Evolutionary conservation across 176 grass and related monocot species (phyloP).

Genomic region (Musa itinerans): DNA sequence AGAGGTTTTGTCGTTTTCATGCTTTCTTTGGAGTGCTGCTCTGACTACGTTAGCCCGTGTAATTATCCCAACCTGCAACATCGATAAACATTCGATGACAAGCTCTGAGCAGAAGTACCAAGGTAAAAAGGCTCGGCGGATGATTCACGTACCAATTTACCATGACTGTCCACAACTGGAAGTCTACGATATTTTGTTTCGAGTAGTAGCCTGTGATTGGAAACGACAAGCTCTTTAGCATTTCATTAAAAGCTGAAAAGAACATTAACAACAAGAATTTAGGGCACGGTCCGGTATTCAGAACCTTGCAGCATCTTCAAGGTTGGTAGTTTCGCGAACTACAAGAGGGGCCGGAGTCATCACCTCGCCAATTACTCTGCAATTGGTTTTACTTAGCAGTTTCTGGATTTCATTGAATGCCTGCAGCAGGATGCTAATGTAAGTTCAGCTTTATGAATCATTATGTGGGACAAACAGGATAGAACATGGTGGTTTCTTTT

Average conservation of each 20-base stretch:
- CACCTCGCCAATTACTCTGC: constrained; percentile 66
- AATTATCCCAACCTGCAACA: constrained; percentile 51
- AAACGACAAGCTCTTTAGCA: background rate
- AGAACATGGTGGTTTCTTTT: too few relatives aligned
- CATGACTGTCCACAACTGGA: constrained; percentile 46
- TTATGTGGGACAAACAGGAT: background rate
- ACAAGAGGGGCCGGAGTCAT: constrained; percentile 68
- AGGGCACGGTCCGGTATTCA: background rate
- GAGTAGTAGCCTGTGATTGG: constrained; percentile 37
- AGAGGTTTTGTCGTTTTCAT: constrained; percentile 14
- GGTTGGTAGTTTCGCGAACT: constrained; percentile 72
- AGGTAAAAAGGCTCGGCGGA: background rate
- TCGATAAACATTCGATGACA: background rate
- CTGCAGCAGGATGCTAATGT: constrained; percentile 15
- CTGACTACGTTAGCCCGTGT: constrained; percentile 57
- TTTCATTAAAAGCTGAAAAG: background rate
- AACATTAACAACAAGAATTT: background rate
- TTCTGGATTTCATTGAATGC: constrained; percentile 77
- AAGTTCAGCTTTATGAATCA: background rate
- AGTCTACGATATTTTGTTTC: constrained; percentile 57
- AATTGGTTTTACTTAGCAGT: constrained; percentile 72
- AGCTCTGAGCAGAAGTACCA: background rate
- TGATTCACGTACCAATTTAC: constrained; percentile 46
- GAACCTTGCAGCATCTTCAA: constrained; percentile 71
- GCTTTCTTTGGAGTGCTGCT: constrained; percentile 48